Evolutionary conservation across 805 yeast genomes (phyloP), one percentile per base, ranked within the genome.

Genomic region (Starmerella stigmatis): DNA sequence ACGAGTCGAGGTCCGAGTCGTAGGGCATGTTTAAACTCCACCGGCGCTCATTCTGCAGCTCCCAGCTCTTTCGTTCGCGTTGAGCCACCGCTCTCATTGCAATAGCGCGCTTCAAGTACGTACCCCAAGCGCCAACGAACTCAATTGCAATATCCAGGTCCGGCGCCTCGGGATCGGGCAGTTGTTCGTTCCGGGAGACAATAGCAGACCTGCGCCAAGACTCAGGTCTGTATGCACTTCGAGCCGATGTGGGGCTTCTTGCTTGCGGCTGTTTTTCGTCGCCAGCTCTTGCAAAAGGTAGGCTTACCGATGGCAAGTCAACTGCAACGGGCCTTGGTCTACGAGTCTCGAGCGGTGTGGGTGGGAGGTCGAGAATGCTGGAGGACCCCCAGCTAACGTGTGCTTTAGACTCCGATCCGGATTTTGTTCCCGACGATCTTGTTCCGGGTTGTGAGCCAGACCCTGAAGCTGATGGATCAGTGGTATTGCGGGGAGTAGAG

Each of bases 121-220:
- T 32, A 3, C 62, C 55, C 65, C 65, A 62, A 1, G 63, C 52
- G 11, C 49, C 50, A 5, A 59, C 63, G 39, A 62, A 59, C 7
- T 55, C 58, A 23, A 57, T 38, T 6, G 59, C 61, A n/a, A 52
- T 58, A 6, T 59, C 60, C n/a, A 60, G 49, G 19, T 53, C 48
- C 8, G 37, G 41, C 5, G 16, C 27, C 8, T 39, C 36, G 1
- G 15, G 37, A 4, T 28, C 48, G 13, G 17, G n/a, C 2, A 30
- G 7, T 21, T 25, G 25, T n/a, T 42, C 27, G 7, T 20, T 28
- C 1, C 51, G 47, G 16, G 45, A 29, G 3, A 52, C 27, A 5
- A 44, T 27, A 5, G 52, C 56, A 11, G 52, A 47, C 4, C 45
- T 29, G 10, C 57, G 30, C 56, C 56, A 47, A 30, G 53, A 43